phyloP scores from a whole-genome alignment of 257 asterid genomes.

The Mentha longifolia region DNA sequence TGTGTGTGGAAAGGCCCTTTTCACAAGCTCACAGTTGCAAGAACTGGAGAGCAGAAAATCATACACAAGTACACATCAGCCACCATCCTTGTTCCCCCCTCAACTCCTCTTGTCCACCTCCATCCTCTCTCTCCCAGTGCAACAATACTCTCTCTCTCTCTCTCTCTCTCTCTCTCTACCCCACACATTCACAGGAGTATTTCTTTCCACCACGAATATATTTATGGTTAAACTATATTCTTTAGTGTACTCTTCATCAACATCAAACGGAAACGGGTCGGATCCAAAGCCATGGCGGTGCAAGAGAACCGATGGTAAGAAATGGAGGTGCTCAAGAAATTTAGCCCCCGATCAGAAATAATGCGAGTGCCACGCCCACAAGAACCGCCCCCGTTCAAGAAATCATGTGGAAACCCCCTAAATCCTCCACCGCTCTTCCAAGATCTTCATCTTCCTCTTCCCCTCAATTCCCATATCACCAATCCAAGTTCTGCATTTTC shows the following conservation, averaged over 20 bases:
- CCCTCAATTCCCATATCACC: background rate
- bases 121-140: conserved; percentile 43
- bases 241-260: no score
- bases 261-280: conserved; percentile 32
- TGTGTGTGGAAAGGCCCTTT: conserved; percentile 41
- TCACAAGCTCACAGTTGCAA: no score
- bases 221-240: no score
- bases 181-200: no score
- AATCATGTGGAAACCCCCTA: conserved; percentile 56
- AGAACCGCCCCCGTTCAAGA: no score
- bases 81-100: conserved; percentile 62
- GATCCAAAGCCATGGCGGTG: conserved; percentile 85
- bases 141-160: conserved; percentile 24
- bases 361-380: conserved; percentile 62
- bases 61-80: conserved; percentile 63
- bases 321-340: conserved; percentile 71
- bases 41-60: conserved; percentile 59
- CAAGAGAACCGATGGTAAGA: conserved; percentile 74
- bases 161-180: background rate
- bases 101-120: conserved; percentile 44
- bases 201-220: no score
- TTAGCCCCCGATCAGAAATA: conserved; percentile 54
- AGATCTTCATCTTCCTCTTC: no score
- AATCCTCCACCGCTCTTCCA: no score
- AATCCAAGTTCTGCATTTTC: conserved; percentile 35